Conservation (phyloP, 2,329 filamentous ascomycete genomes). For the Stachybotrys chartarum region DNA sequence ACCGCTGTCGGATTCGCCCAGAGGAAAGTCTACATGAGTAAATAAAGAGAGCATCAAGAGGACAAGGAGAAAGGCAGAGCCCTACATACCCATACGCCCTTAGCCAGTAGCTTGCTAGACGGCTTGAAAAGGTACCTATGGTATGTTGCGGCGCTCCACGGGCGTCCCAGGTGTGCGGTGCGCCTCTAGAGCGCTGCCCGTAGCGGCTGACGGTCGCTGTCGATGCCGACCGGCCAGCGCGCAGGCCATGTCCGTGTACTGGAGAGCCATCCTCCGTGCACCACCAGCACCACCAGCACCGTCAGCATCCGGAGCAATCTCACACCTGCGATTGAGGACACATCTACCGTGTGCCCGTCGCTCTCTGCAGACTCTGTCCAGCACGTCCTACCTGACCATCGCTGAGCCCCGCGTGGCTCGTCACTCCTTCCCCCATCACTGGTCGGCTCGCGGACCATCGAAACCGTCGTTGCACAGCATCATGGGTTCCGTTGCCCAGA, state of each 20-base stretch:
- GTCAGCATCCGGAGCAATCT: neutral
- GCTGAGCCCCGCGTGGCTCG: neutral
- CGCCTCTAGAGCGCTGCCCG: neutral
- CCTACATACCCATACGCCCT: too few species aligned
- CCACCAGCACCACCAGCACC: neutral
- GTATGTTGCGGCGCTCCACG: neutral
- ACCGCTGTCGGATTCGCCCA: too few species aligned
- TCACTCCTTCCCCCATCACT: neutral
- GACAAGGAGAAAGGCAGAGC: too few species aligned
- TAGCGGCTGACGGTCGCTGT: neutral
- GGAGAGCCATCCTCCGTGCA: conserved; percentile 1
- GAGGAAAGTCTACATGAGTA: too few species aligned
- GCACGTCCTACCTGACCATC: neutral
- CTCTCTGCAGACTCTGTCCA: neutral
- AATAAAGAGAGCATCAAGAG: too few species aligned
- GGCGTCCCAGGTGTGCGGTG: neutral
- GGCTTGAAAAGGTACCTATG: neutral
- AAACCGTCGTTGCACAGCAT: conserved; percentile 10
- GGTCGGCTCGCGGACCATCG: neutral
- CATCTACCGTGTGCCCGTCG: neutral
- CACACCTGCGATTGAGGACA: neutral
- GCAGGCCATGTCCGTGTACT: neutral
- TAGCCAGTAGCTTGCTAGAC: too few species aligned
- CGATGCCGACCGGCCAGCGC: neutral
- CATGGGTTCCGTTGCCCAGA: conserved; percentile 22